These are phyloP conservation scores for Zygosaccharomyces lentus DNA, from an alignment of 805 yeast genomes.

Conservation along the genomic window DNA sequence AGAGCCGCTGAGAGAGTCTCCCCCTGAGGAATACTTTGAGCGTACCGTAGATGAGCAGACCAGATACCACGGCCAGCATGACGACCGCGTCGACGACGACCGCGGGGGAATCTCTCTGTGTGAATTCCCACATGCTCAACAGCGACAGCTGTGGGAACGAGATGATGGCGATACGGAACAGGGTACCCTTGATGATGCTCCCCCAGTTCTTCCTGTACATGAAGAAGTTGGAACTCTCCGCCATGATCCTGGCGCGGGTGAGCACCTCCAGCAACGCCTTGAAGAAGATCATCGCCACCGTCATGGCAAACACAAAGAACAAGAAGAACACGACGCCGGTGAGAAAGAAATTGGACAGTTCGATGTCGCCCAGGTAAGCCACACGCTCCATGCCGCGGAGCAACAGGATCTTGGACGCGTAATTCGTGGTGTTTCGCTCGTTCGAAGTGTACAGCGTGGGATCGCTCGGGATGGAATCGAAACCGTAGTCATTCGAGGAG, in stretches of 20 bases:
- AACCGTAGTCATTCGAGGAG: conserved; percentile 38
- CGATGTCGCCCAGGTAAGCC: conserved; percentile 77
- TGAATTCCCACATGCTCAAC: conserved; percentile 85
- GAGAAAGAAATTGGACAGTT: conserved; percentile 77
- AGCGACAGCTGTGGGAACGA: conserved; percentile 85
- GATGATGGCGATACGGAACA: conserved; percentile 76
- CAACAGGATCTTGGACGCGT: conserved; percentile 67
- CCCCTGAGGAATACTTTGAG: conserved; percentile 72
- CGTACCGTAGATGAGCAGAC: conserved; percentile 68
- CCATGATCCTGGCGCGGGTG: conserved; percentile 54
- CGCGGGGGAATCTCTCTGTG: conserved; percentile 79
- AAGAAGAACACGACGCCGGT: conserved; percentile 83
- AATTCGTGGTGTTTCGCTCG: conserved; percentile 55
- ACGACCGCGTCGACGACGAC: conserved; percentile 74
- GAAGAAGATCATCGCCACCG: conserved; percentile 53
- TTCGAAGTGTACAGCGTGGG: conserved; percentile 58
- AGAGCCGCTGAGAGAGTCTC: conserved; percentile 59
- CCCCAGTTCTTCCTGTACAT: conserved; percentile 83
- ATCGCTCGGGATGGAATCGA: conserved; percentile 49
- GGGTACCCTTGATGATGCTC: conserved; percentile 78
- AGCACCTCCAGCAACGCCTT: conserved; percentile 65
- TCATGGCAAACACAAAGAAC: conserved; percentile 63
- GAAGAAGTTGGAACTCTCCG: conserved; percentile 54
- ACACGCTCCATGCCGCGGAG: conserved; percentile 92
- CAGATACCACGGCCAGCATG: conserved; percentile 52